Evolutionary conservation across 305 asterid species (phyloP), one percentile per base, ranked within the genome.

Genomic region (Euphrasia arctica): DNA sequence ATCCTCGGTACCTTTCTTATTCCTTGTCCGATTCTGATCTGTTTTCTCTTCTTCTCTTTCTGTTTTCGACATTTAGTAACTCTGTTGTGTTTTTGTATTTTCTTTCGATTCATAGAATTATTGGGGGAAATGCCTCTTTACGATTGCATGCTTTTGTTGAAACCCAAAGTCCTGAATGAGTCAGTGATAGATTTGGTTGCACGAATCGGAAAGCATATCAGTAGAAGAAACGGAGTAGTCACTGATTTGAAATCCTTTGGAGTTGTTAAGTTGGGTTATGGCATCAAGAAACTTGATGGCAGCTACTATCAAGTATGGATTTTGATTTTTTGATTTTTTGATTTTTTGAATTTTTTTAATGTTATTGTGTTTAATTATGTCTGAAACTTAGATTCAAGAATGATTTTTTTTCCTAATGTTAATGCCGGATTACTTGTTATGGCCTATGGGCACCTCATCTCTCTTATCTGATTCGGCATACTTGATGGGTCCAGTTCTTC

Each of bases 231-330:
- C 64, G 96, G 98, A 41, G 98, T 91, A 7, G 41, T 89, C 27
- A 78, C 96, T 54, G 83, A 81, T 60, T 2, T 89, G 9, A 89
- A 83, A 70, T 70, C 82, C 9, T 78, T 82, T 62, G 91, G 83
- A 62, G 49, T 63, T 22, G 82, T 88, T 64, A 82, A 89, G 54
- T 77, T 91, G 71, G 98, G 98, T 60, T 91, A 91, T 71, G 98
- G 98, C 31, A 82, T 91, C 63, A 91, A 75, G 82, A 91, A 91
- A 65, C 87, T 89, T 12, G 96, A 89, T 69, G 96, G 98, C 29
- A 84, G 84, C 69, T 81, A 85, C 77, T 91, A 68, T 74, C 86
- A 91, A 91, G 96, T 86, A 28, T 57, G 59, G 22, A 7, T 41
- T 34, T 47, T 25, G 2, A 25, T 9, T 25, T 43, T 5, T 41